These are phyloP conservation scores for Coriaria nepalensis DNA, from an alignment of 306 rosid species.

Conservation along the genomic window DNA sequence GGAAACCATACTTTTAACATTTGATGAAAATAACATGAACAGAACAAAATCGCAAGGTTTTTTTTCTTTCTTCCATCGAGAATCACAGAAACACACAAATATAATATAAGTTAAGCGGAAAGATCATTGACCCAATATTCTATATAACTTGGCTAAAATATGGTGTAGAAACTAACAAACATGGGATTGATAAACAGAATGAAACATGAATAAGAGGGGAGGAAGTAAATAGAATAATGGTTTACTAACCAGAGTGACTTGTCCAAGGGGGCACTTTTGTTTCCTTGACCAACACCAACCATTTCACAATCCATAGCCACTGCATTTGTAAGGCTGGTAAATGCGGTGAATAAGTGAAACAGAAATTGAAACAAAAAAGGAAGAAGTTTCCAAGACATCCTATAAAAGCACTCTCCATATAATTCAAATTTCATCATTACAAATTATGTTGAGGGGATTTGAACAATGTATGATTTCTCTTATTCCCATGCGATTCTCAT, in stretches of 20 bases:
- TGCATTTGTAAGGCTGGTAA: conserved; percentile 75
- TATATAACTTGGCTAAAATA: too few relatives aligned
- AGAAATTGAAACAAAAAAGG: conserved; percentile 5
- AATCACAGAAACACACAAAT: background rate
- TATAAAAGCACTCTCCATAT: too few relatives aligned
- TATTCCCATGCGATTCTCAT: background rate
- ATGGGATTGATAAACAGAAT: background rate
- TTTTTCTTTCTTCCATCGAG: too few relatives aligned
- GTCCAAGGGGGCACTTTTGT: conserved; percentile 89
- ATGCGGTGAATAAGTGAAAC: conserved; percentile 16
- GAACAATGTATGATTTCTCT: background rate
- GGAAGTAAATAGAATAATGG: conserved; percentile 19
- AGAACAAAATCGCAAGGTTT: too few relatives aligned
- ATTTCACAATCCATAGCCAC: conserved; percentile 96
- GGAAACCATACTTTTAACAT: background rate
- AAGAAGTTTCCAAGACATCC: background rate
- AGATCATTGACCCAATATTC: too few relatives aligned
- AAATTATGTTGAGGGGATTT: background rate
- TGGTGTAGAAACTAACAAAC: too few relatives aligned
- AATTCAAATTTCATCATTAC: too few relatives aligned
- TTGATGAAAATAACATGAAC: too few relatives aligned
- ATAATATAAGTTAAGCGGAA: too few relatives aligned
- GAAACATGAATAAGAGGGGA: conserved; percentile 2
- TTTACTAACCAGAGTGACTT: conserved; percentile 53
- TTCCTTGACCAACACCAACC: conserved; percentile 92